Conservation (phyloP, 305 asterid genomes). For the Rubia peregrina region DNA sequence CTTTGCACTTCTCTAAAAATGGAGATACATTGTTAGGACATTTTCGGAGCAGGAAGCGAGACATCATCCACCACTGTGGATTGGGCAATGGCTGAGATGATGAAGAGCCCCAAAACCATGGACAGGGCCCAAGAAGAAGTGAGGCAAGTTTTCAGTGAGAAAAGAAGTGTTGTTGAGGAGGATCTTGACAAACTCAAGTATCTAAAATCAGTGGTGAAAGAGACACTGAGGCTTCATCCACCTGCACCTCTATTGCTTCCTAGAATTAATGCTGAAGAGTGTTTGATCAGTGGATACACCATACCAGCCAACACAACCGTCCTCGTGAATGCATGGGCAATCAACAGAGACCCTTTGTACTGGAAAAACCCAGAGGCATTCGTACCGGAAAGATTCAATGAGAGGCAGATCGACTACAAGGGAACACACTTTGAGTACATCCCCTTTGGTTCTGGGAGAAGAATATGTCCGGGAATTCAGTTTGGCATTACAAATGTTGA, state of each 20-base stretch:
- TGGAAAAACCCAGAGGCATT: not conserved
- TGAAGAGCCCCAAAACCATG: slow-evolving; percentile 5
- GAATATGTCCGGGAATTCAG: slow-evolving; percentile 6
- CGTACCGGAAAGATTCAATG: not conserved
- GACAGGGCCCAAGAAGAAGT: slow-evolving; percentile 11
- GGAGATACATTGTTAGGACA: slow-evolving; percentile 1
- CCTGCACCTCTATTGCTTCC: not conserved
- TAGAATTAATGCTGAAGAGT: not conserved
- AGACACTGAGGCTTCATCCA: slow-evolving; percentile 7
- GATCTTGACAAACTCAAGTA: not conserved
- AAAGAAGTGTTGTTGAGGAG: not conserved
- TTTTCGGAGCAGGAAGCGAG: slow-evolving; percentile 6
- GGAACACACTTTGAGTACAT: slow-evolving; percentile 2
- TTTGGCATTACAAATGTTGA: slow-evolving; percentile 6
- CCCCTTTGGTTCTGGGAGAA: slow-evolving; percentile 1
- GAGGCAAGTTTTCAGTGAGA: not conserved
- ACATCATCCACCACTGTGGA: slow-evolving; percentile 10
- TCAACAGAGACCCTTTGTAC: not conserved
- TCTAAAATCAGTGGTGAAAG: not conserved
- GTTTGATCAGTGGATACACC: not conserved
- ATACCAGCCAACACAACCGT: slow-evolving; percentile 2
- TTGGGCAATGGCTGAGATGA: slow-evolving; percentile 20
- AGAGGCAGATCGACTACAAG: not conserved
- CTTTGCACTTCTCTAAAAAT: too few relatives aligned
- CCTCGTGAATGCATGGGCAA: slow-evolving; percentile 9